A percentile compares a stretch with the other conserved stretches of the same genome.
Conservation (phyloP, 345 rosid species). For the Noccaea caerulescens region DNA sequence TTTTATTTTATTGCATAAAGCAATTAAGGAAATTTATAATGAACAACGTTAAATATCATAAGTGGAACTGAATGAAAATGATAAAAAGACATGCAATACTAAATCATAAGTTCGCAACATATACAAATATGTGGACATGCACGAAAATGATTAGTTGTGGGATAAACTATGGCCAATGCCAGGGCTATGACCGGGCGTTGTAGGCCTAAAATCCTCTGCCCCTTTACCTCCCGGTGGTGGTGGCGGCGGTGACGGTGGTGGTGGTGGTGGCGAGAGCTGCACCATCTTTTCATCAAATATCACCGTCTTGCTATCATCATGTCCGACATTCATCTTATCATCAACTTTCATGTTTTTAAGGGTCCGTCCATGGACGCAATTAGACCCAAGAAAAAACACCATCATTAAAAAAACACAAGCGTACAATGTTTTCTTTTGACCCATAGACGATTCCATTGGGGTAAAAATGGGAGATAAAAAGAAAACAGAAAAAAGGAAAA, state of each 20-base stretch:
- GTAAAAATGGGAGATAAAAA: constrained; percentile 20
- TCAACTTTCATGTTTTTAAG: constrained; percentile 33
- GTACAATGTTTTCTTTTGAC: constrained; percentile 44
- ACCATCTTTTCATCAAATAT: not conserved
- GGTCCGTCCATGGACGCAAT: constrained; percentile 50
- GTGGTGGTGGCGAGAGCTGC: constrained; percentile 22
- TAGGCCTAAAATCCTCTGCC: constrained; percentile 62
- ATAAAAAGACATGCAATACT: constrained; percentile 3
- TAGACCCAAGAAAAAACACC: constrained; percentile 43
- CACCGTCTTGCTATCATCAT: constrained; percentile 19
- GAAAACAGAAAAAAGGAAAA: constrained; percentile 29
- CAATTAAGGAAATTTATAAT: not conserved
- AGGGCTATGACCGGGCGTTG: constrained; percentile 69
- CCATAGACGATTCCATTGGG: constrained; percentile 48
- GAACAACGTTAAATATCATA: constrained; percentile 15
- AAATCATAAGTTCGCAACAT: constrained; percentile 22
- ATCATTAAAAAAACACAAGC: constrained; percentile 42
- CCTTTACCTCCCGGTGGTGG: constrained; percentile 38
- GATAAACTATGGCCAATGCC: constrained; percentile 57
- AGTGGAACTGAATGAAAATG: constrained; percentile 12
- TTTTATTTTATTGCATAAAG: constrained; percentile 28
- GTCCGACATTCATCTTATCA: constrained; percentile 4
- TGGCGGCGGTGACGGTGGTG: constrained; percentile 21
- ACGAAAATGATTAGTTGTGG: constrained; percentile 27
- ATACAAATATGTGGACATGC: constrained; percentile 22